phyloP scores from a whole-genome alignment of 2,329 filamentous ascomycete genomes.

The Stemphylium beticola region DNA sequence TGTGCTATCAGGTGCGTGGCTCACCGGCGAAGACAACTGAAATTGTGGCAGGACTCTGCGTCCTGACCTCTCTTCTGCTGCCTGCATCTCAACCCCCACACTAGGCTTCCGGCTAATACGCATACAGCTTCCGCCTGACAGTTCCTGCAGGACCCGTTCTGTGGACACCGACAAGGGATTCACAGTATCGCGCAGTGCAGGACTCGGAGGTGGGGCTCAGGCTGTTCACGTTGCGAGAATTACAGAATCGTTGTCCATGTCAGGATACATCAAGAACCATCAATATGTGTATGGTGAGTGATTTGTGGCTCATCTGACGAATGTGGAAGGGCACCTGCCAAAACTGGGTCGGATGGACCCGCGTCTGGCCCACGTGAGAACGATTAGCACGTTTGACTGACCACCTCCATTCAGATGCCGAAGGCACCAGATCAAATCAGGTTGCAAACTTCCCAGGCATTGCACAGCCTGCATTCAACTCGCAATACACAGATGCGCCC shows the following conservation, averaged over 20 bases:
- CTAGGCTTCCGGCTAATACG: slow-evolving; percentile 38
- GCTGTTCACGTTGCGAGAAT: slow-evolving; percentile 43
- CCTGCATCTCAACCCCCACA: slow-evolving; percentile 32
- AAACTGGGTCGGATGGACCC: slow-evolving; percentile 44
- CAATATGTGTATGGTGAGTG: slow-evolving; percentile 82
- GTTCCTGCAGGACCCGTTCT: slow-evolving; percentile 37
- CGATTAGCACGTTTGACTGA: slow-evolving; percentile 52
- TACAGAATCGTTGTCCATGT: slow-evolving; percentile 71
- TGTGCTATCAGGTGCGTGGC: slow-evolving; percentile 46
- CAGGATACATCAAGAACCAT: slow-evolving; percentile 79
- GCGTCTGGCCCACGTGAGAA: slow-evolving; percentile 46
- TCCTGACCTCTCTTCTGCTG: slow-evolving; percentile 33
- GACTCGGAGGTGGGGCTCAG: slow-evolving; percentile 59
- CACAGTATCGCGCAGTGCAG: slow-evolving; percentile 40
- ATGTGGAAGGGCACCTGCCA: slow-evolving; percentile 43
- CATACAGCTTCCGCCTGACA: slow-evolving; percentile 37
- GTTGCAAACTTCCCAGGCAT: slow-evolving; percentile 58
- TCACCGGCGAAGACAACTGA: slow-evolving; percentile 18
- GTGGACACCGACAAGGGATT: slow-evolving; percentile 35
- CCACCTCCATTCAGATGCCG: slow-evolving; percentile 60
- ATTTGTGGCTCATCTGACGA: slow-evolving; percentile 50
- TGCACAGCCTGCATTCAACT: slow-evolving; percentile 57
- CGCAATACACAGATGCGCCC: slow-evolving; percentile 57
- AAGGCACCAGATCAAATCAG: slow-evolving; percentile 66
- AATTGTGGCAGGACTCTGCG: slow-evolving; percentile 20